Base-by-base conservation (phyloP, 805 yeast species). In the Saturnispora diversa region DNA sequence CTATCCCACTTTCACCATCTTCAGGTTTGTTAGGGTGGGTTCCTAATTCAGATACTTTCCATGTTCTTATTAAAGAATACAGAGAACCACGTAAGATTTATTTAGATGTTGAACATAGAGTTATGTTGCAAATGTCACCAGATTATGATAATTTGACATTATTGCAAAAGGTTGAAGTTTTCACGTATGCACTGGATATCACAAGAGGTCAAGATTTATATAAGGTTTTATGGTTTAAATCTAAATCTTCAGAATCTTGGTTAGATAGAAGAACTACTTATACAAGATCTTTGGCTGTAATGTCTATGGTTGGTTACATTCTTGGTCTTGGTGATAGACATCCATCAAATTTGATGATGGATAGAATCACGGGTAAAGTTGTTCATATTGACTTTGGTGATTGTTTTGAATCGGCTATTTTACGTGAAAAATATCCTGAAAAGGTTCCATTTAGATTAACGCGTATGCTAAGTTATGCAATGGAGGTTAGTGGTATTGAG, bases 261-360 rank as follows among this genome's bases (percentile, higher is more conserved):
- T 68, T 92, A 29, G 97, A 92, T 56, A 76, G 99, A 52, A 78
- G 99, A 58, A 90, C 97, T 0, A 88, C 95, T 2, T 92, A 92
- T 56, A 90, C 97, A 0, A 70, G 98, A 43, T 92, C 97, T 0
- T 68, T 92, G 48, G 98, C 98, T 0, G 96, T 86, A 5, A 94
- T 92, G 97, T 90, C 97, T 0, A 92, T 92, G 96, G 95, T 83
- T 31, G 99, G 99, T 2, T 92, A 92, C 59, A 90, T 92, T 40
- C 68, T 92, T 19, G 99, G 99, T 11, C 69, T 92, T 16, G 99
- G 99, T 45, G 99, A 92, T 59, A 76, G 99, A 46, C 99, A 92
- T 62, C 98, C 98, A 21, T 85, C 97, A 23, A 92, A 92, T 56
- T 71, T 92, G 63, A 85, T 92, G 97, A 74, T 92, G 63, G 95